phyloP scores from a whole-genome alignment of 148 eudicot species.

The Chenopodium berlandieri region DNA sequence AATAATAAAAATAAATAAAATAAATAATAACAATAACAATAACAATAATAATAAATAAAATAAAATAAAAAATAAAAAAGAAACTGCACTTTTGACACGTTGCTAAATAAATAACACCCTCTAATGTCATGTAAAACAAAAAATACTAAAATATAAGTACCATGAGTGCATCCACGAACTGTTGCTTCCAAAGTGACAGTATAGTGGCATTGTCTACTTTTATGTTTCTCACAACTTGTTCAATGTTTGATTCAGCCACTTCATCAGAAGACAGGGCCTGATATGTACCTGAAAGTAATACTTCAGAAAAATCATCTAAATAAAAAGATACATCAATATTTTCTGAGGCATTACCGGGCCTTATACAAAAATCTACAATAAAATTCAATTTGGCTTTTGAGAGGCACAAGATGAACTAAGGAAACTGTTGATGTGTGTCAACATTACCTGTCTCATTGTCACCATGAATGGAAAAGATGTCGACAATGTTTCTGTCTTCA shows the following conservation, averaged over 20 bases:
- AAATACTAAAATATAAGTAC: constrained; percentile 32
- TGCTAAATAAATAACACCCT: too few relatives aligned
- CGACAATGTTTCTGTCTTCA: constrained; percentile 38
- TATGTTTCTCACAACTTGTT: constrained; percentile 19
- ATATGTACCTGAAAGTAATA: constrained; percentile 46
- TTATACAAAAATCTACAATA: not conserved
- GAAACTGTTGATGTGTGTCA: not conserved
- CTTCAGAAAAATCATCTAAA: constrained; percentile 12
- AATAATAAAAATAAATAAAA: too few relatives aligned
- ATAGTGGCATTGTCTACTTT: constrained; percentile 27
- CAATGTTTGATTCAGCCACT: constrained; percentile 34
- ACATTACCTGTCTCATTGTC: constrained; percentile 43
- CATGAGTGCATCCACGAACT: constrained; percentile 70
- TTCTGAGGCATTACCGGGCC: not conserved
- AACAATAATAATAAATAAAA: too few relatives aligned
- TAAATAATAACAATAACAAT: too few relatives aligned
- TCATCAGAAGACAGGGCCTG: constrained; percentile 46
- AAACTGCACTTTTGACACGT: too few relatives aligned
- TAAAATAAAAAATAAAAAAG: too few relatives aligned
- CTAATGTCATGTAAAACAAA: too few relatives aligned
- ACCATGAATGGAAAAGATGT: constrained; percentile 67
- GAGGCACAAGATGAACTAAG: not conserved
- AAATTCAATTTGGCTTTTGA: not conserved
- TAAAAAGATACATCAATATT: not conserved
- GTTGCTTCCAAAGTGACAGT: constrained; percentile 67